Evolutionary conservation across 495 filamentous ascomycete species (phyloP).

Genomic region (Cenococcum geophilum): DNA sequence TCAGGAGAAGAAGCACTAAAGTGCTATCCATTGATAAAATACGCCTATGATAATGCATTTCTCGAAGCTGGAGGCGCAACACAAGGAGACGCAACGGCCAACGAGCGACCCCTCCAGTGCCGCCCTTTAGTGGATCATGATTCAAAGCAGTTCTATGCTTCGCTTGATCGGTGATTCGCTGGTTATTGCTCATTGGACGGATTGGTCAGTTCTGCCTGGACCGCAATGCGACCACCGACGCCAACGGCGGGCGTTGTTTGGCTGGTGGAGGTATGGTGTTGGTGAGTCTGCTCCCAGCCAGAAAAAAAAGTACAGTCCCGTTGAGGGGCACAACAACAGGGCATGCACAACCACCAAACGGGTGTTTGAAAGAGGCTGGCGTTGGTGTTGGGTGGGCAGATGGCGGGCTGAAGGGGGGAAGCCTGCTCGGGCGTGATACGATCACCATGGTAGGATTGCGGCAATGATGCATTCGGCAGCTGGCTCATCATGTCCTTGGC

Average conservation of each 20-base stretch:
- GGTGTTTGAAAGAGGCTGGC: slow-evolving; percentile 5
- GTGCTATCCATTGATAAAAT: not conserved
- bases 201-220: not conserved
- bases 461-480: slow-evolving; percentile 1
- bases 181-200: slow-evolving; percentile 4
- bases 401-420: not conserved
- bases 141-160: slow-evolving; percentile 6
- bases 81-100: slow-evolving; percentile 6
- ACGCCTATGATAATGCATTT: slow-evolving; percentile 18
- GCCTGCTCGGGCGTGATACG: not conserved
- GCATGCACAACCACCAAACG: slow-evolving; percentile 8
- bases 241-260: slow-evolving; percentile 1
- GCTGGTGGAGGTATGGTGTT: slow-evolving; percentile 3
- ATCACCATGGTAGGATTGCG: not conserved
- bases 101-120: not conserved
- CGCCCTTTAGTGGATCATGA: not conserved
- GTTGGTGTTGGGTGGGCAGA: not conserved
- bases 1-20: not conserved
- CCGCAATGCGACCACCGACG: slow-evolving; percentile 1
- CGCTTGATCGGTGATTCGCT: slow-evolving; percentile 16
- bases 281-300: not conserved
- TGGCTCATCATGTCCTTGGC: not conserved
- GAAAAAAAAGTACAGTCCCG: not conserved
- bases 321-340: not conserved
- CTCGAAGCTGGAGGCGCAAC: slow-evolving; percentile 1